Evolutionary conservation across 306 rosid species (phyloP), one percentile per base, ranked within the genome.

Genomic region (Spatholobus suberectus): DNA sequence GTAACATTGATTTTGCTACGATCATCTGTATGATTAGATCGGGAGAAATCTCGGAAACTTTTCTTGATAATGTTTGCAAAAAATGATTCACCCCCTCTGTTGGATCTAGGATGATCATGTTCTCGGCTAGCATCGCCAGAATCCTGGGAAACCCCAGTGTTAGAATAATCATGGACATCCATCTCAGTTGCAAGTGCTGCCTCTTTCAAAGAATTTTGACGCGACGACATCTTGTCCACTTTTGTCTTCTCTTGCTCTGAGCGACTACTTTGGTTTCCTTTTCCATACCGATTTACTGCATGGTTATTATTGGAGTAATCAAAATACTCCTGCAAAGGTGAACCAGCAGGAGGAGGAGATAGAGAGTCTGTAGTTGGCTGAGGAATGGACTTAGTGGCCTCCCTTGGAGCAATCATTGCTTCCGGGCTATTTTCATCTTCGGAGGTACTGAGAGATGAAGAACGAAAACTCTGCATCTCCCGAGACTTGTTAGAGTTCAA

Each of bases 171-270:
- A 83, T 88, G 92, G 80, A 92, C 92, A 59, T 96, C 99, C 98
- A 96, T 94, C 85, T 96, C 99, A 2, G 98, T 94, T 77, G 97
- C 98, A 63, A 88, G 83, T 6, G 94, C 83, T 14, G 91, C 87
- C 74, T 94, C 97, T 83, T 96, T 90, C 57, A 96, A 84, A 70
- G 99, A 96, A 85, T 90, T 96, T 65, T 96, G 98, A 32, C 97
- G 85, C 0, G 94, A 83, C 35, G 89, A 85, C 63, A 89, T 88
- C 88, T 92, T 96, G 81, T 86, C 90, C 34, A 70, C 79, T 83
- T 91, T 92, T 76, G 62, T 82, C 88, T 91, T 96, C 83, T 94
- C 98, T 81, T 92, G 97, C 84, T 94, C 99, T n/a, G 98, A 89
- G 44, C 97, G 97, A 82, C 90, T 92, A 82, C 99, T 96, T 59